phyloP scores from a whole-genome alignment of 805 yeast genomes.

The Torulaspora quercuum region DNA sequence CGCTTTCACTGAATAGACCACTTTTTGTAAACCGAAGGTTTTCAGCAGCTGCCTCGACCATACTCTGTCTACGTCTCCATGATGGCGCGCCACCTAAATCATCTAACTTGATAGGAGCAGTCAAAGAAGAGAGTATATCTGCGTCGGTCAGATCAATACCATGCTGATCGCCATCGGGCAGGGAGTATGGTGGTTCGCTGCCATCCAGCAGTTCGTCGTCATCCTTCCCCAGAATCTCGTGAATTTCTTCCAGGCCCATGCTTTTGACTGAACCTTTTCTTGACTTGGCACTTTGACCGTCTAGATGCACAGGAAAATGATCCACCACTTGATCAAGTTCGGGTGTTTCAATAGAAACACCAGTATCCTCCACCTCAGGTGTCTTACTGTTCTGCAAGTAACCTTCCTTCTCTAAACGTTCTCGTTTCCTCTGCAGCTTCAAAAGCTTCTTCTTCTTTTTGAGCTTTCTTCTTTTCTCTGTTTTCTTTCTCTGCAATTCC shows the following conservation, averaged over 20 bases:
- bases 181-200: slow-evolving; percentile 12
- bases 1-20: slow-evolving; percentile 73
- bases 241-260: slow-evolving; percentile 34
- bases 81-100: slow-evolving; percentile 30
- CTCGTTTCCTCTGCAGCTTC: slow-evolving; percentile 32
- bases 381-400: slow-evolving; percentile 4
- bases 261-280: slow-evolving; percentile 31
- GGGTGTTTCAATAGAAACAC: slow-evolving; percentile 5
- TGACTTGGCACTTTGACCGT: slow-evolving; percentile 5
- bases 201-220: slow-evolving; percentile 22
- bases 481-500: slow-evolving; percentile 35
- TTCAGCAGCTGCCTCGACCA: slow-evolving; percentile 71
- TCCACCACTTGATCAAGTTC: slow-evolving; percentile 3
- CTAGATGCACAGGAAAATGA: slow-evolving; percentile 4
- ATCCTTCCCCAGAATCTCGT: slow-evolving; percentile 31
- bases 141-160: slow-evolving; percentile 27
- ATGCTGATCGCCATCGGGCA: slow-evolving; percentile 10
- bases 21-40: slow-evolving; percentile 71
- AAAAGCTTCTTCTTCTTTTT: slow-evolving; percentile 36
- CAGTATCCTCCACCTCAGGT: slow-evolving; percentile 4
- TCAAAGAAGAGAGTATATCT: slow-evolving; percentile 34
- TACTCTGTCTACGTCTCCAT: slow-evolving; percentile 59
- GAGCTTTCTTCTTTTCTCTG: slow-evolving; percentile 33
- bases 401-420: slow-evolving; percentile 30
- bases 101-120: slow-evolving; percentile 35